These are phyloP conservation scores for Candida anutae DNA, from an alignment of 1,139 yeast genomes.

Conservation along the genomic window DNA sequence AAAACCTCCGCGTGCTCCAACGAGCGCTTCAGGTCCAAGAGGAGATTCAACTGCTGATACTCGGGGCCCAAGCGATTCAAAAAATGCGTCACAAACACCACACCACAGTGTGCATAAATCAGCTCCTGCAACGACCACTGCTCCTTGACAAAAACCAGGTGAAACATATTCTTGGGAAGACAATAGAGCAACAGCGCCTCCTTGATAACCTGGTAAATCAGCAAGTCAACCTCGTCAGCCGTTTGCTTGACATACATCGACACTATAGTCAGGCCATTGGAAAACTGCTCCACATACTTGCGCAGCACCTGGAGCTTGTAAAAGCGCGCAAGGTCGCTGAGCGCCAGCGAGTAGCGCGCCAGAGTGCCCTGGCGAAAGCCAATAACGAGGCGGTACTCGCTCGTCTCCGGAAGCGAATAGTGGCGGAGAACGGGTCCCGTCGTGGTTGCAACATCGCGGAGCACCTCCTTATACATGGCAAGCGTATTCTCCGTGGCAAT, in stretches of 20 bases:
- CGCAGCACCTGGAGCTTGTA: constrained; percentile 81
- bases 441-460: constrained; percentile 60
- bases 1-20: constrained; percentile 69
- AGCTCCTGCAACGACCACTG: constrained; percentile 89
- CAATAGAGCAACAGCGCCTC: constrained; percentile 92
- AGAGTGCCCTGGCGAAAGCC: constrained; percentile 84
- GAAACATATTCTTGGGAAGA: constrained; percentile 82
- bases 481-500: constrained; percentile 80
- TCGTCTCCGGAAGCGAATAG: constrained; percentile 72
- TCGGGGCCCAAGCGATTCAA: constrained; percentile 91
- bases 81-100: constrained; percentile 88
- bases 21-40: constrained; percentile 56
- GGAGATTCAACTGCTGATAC: constrained; percentile 58
- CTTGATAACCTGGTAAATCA: constrained; percentile 85
- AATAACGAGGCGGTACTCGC: constrained; percentile 74
- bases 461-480: constrained; percentile 63
- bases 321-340: constrained; percentile 81
- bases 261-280: constrained; percentile 80
- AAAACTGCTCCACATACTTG: constrained; percentile 89
- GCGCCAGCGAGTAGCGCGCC: constrained; percentile 81
- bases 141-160: constrained; percentile 63
- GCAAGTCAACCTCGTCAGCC: constrained; percentile 50
- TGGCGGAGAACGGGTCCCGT: constrained; percentile 93
- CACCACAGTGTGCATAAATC: constrained; percentile 90
- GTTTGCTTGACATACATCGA: constrained; percentile 72